Evolutionary conservation across 78 protist genomes (phyloP), one percentile per base, ranked within the genome.

Genomic region (Dictyostelium purpureum): DNA sequence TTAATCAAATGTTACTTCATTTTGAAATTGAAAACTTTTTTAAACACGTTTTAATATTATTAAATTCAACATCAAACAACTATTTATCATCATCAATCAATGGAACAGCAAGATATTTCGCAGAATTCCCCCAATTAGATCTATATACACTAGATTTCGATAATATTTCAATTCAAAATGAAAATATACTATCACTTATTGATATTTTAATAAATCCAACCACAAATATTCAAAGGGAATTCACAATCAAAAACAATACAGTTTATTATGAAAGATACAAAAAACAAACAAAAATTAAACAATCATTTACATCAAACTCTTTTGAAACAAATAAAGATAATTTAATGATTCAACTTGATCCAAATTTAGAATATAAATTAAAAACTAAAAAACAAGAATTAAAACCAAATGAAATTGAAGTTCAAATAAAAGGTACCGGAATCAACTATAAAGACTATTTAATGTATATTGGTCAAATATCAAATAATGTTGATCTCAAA

Each of bases 1-100:
- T 81, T 33, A 81, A 70, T 40, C 79, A 81, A 56, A 47, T 47
- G 10, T 10, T 47, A n/a, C n/a, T n/a, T n/a, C n/a, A n/a, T n/a
- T n/a, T n/a, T n/a, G n/a, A n/a, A n/a, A n/a, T n/a, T n/a, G n/a
- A n/a, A n/a, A n/a, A n/a, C n/a, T n/a, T n/a, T n/a, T n/a, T n/a
- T n/a, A n/a, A n/a, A 43, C 54, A 69, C 42, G 35, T 69, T 35
- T 69, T 69, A 43, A 21, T 69, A 42, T 11, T 54, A 18, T 4
- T 69, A 42, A 42, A 69, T 33, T 69, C 77, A 69, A 40, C 24
- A 7, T 6, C 7, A 9, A 9, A 40, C 19, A 28, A 21, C 6
- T 67, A 67, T 67, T 40, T 67, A 21, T 7, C 11, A 4, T 0
- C 76, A 16, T 67, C 76, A 40, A 2, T 67, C 0, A 28, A 40